Conservation (phyloP, 2,329 filamentous ascomycete genomes). For the Talaromyces amestolkiae region DNA sequence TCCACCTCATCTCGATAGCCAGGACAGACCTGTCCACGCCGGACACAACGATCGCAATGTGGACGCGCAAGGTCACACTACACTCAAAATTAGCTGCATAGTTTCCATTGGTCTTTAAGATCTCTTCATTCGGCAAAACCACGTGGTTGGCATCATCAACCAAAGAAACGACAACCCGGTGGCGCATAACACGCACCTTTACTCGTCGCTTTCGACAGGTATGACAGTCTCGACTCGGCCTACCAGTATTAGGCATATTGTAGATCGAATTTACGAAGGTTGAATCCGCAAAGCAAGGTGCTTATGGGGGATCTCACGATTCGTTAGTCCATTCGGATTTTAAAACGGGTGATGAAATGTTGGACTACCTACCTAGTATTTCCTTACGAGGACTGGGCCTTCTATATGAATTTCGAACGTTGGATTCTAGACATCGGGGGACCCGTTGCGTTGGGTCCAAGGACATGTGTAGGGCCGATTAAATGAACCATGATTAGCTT, state of each 20-base stretch:
- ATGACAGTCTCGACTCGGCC: not conserved
- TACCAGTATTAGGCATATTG: not conserved
- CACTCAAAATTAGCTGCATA: not conserved
- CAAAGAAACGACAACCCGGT: not conserved
- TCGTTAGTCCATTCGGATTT: not conserved
- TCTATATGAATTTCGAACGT: not conserved
- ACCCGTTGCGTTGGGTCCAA: not conserved
- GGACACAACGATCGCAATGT: not conserved
- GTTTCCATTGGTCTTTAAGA: not conserved
- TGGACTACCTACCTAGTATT: not conserved
- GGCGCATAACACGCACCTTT: not conserved
- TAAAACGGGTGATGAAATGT: not conserved
- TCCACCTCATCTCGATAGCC: not conserved
- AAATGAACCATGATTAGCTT: not conserved
- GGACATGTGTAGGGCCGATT: not conserved
- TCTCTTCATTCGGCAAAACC: not conserved
- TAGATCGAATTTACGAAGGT: not conserved
- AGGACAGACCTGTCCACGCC: not conserved
- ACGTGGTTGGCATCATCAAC: not conserved
- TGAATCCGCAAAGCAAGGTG: not conserved
- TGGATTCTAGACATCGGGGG: not conserved
- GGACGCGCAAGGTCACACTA: not conserved
- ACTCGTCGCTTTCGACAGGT: conserved; percentile 1
- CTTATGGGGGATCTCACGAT: not conserved
- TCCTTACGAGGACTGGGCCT: not conserved